Evolutionary conservation across 306 rosid genomes (phyloP).

Genomic region (Quercus suber): DNA sequence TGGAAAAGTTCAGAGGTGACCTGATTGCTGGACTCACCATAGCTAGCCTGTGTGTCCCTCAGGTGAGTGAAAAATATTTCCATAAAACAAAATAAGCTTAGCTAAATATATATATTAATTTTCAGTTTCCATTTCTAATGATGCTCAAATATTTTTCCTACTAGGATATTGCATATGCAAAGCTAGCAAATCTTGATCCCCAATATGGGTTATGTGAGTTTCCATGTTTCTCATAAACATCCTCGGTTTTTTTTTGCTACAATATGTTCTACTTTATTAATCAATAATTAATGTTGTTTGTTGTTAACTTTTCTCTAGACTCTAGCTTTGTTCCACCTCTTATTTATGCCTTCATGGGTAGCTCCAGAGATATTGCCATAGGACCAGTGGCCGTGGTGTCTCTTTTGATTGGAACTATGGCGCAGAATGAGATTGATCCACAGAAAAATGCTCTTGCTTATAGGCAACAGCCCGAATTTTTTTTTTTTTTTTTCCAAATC

Average conservation of each 20-base stretch:
- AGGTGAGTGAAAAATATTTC: constrained; percentile 26
- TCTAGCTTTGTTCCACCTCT: constrained; percentile 78
- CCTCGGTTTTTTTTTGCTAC: background rate
- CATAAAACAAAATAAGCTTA: background rate
- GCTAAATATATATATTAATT: background rate
- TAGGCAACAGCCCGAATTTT: background rate
- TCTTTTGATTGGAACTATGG: constrained; percentile 62
- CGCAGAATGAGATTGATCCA: constrained; percentile 33
- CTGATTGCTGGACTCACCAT: constrained; percentile 61
- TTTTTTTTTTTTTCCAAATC: no score
- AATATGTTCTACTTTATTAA: background rate
- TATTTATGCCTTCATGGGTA: constrained; percentile 79
- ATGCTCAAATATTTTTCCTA: background rate
- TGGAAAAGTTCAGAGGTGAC: constrained; percentile 53
- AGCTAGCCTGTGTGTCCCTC: constrained; percentile 86
- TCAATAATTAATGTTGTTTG: background rate
- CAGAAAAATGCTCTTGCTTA: constrained; percentile 19
- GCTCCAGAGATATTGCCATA: constrained; percentile 79
- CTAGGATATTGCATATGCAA: constrained; percentile 46
- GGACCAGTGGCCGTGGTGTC: constrained; percentile 92
- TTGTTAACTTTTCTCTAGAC: constrained; percentile 33
- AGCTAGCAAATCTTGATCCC: constrained; percentile 48
- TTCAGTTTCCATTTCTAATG: background rate
- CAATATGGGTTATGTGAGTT: constrained; percentile 49
- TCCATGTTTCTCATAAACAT: background rate